These are phyloP conservation scores for Exophiala phaeomuriformis DNA, from an alignment of 2,329 filamentous ascomycete species.

Conservation along the genomic window DNA sequence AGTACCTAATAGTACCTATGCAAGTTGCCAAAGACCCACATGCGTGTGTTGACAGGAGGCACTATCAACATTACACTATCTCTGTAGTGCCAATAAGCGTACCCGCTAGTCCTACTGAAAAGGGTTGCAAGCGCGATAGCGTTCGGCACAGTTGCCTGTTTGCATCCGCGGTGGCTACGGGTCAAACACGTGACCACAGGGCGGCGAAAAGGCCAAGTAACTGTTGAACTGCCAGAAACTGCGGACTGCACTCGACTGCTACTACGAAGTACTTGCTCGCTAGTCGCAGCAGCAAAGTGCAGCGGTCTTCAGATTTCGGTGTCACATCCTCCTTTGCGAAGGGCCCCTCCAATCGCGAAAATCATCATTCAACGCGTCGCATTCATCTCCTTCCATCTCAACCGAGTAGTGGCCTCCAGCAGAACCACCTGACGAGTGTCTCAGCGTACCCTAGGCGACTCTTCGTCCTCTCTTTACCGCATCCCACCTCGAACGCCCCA, in stretches of 20 bases:
- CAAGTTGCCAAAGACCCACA: no score
- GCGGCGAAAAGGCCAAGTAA: background rate
- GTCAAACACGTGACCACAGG: background rate
- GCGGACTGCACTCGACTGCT: no score
- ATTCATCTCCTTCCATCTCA: conserved; percentile 23
- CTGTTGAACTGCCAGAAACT: no score
- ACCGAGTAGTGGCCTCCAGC: conserved; percentile 9
- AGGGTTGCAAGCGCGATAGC: background rate
- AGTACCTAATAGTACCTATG: no score
- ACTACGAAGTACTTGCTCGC: no score
- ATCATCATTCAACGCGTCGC: conserved; percentile 26
- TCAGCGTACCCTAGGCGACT: conserved; percentile 14
- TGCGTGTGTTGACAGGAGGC: no score
- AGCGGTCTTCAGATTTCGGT: background rate
- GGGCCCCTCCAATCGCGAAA: conserved; percentile 16
- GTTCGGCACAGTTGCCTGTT: background rate
- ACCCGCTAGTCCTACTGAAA: background rate
- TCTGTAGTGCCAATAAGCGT: background rate
- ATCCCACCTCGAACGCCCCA: conserved; percentile 12
- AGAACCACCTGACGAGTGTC: conserved; percentile 19
- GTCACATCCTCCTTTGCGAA: conserved; percentile 1
- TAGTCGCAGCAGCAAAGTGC: background rate
- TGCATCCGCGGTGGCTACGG: background rate
- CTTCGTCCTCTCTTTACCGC: conserved; percentile 23
- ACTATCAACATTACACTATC: no score